A percentile compares a stretch with the other conserved stretches of the same genome.
phyloP scores from a whole-genome alignment of 805 yeast species.

The Wickerhamiella siamensis region DNA sequence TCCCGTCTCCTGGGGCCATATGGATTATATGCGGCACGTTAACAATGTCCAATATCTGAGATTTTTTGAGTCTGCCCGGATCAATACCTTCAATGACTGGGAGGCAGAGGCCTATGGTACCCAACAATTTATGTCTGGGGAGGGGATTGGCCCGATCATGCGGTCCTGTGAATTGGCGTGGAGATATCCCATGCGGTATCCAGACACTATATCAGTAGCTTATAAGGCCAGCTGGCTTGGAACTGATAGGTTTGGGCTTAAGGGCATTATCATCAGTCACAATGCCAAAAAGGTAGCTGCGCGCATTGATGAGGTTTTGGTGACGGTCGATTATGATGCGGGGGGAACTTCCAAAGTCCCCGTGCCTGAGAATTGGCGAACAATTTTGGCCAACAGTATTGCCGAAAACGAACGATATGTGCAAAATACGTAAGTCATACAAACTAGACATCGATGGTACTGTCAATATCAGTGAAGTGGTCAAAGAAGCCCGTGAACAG shows the following conservation, averaged over 20 bases:
- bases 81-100: constrained; percentile 15
- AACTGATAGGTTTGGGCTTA: constrained; percentile 19
- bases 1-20: constrained; percentile 19
- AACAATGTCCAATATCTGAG: constrained; percentile 23
- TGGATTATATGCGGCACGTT: constrained; percentile 23
- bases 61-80: constrained; percentile 24
- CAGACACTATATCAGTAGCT: constrained; percentile 22
- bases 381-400: constrained; percentile 12
- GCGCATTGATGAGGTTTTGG: constrained; percentile 21
- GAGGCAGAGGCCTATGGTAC: constrained; percentile 9
- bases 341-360: constrained; percentile 20
- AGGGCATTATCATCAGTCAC: constrained; percentile 23
- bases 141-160: constrained; percentile 22
- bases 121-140: constrained; percentile 13
- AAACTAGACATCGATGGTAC: constrained; percentile 1
- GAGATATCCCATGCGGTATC: constrained; percentile 22
- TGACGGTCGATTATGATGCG: constrained; percentile 21
- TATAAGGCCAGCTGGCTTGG: constrained; percentile 15
- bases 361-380: constrained; percentile 17
- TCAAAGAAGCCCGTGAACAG: constrained; percentile 49
- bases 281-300: constrained; percentile 22
- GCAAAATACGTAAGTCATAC: background rate
- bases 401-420: constrained; percentile 4
- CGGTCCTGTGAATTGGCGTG: constrained; percentile 22
- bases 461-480: constrained; percentile 9